These are phyloP conservation scores for Ormosia emarginata DNA, from an alignment of 306 rosid genomes.

Conservation along the genomic window DNA sequence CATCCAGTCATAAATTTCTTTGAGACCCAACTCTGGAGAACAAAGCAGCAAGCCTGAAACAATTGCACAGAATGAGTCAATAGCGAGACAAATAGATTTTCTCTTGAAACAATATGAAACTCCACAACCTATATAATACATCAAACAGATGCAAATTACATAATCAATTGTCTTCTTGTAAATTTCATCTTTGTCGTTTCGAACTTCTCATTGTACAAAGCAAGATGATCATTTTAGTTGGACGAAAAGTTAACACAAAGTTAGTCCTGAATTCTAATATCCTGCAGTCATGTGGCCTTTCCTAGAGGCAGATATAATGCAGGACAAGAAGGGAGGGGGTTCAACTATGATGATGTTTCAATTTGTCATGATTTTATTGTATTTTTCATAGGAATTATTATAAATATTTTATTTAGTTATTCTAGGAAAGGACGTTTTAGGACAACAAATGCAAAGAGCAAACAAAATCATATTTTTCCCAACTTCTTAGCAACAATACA, in stretches of 20 bases:
- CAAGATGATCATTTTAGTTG: neutral
- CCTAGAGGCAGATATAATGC: neutral
- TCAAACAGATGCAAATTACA: neutral
- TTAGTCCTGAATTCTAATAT: neutral
- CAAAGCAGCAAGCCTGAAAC: conserved; percentile 84
- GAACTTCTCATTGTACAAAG: conserved; percentile 5
- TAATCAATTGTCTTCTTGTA: neutral
- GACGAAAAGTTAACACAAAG: neutral
- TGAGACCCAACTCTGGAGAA: conserved; percentile 92
- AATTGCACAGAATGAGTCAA: conserved; percentile 13
- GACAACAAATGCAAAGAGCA: neutral
- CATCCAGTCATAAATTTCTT: conserved; percentile 98
- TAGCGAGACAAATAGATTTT: neutral
- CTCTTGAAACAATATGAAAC: neutral
- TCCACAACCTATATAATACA: neutral
- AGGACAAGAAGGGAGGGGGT: neutral
- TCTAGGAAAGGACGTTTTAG: neutral
- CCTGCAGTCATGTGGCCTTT: neutral
- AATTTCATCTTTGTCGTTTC: neutral
- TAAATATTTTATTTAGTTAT: neutral
- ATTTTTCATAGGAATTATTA: neutral
- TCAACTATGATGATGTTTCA: neutral
- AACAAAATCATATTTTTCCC: neutral
- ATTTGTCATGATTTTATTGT: neutral
- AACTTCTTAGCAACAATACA: neutral